Evolutionary conservation across 768 basidiomycete genomes (phyloP), one percentile per base, ranked within the genome.

Genomic region (Collybia nuda): DNA sequence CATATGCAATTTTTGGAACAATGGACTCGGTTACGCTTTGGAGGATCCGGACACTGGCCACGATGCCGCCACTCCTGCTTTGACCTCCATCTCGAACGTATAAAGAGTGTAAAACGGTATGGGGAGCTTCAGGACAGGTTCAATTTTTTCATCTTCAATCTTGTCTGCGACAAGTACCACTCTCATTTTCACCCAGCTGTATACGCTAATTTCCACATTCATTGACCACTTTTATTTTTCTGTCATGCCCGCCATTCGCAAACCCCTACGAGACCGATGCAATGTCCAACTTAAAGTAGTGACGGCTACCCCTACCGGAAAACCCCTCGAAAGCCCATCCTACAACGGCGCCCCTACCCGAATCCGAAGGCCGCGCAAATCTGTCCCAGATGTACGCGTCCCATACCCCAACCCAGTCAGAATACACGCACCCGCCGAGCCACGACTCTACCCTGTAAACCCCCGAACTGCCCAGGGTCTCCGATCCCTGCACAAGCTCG

Each of bases 231-330:
- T 29, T 19, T 21, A 22, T 37, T 11, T 46, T n/a, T 11, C 24
- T 37, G 51, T 40, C 18, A 64, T 62, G 62, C 61, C 62, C 35
- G 55, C 51, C 7, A 47, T 55, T 32, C 55, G 51, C 42, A 50
- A 59, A 44, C 55, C 63, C 6, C 58, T 64, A 42, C 60, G 60
- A n/a, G 60, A 63, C 37, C 63, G 62, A 40, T 57, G 60, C 51
- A 60, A 61, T 39, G 50, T 63, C 43, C 40, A 54, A 14, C 49
- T 64, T 24, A 45, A 52, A 14, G 58, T 64, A 39, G 50, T 52
- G 35, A 62, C 63, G 0, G 40, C 51, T 40, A 58, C 60, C 11
- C 54, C 56, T 6, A 35, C 48, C 14, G 46, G 42, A 12, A 37
- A 44, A 7, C 40, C 32, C 24, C 21, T 51, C 19, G 46, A 54